These are phyloP conservation scores for Cordyceps javanica DNA, from an alignment of 2,329 filamentous ascomycete species.

Conservation along the genomic window DNA sequence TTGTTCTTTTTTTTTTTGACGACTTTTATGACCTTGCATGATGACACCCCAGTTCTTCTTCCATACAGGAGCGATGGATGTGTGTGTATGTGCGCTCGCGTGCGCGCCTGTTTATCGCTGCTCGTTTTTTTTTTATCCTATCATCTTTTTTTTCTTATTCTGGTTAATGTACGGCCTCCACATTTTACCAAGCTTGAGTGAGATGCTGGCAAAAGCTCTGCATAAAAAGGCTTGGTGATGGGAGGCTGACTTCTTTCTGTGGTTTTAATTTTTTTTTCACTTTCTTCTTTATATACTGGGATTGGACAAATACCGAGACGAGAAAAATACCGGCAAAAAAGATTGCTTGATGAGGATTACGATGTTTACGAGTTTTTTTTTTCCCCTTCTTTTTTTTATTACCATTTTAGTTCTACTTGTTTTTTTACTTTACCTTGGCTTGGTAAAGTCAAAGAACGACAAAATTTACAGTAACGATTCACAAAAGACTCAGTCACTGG, in stretches of 20 bases:
- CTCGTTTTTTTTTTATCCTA: constrained; percentile 11
- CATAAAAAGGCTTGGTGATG: background rate
- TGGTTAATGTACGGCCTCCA: background rate
- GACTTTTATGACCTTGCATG: constrained; percentile 4
- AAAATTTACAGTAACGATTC: no score
- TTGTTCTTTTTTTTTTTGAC: background rate
- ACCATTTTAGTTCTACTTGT: background rate
- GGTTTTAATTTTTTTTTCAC: background rate
- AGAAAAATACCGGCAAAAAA: background rate
- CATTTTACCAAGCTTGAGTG: background rate
- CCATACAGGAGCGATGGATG: constrained; percentile 9
- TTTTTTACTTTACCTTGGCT: background rate
- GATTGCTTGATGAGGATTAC: constrained; percentile 13
- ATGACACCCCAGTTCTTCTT: background rate
- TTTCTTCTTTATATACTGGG: background rate
- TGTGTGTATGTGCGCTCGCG: no score
- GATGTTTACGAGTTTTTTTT: constrained; percentile 6
- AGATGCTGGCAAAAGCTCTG: no score
- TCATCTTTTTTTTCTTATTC: background rate
- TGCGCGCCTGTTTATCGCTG: constrained; percentile 14
- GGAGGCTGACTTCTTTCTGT: background rate
- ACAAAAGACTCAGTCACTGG: no score
- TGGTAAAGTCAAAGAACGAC: background rate
- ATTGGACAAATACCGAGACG: constrained; percentile 11
- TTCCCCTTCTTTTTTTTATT: background rate